These are phyloP conservation scores for Marchantia polymorpha DNA, from an alignment of 225 moss, liverwort and hornwort genomes.

Conservation along the genomic window DNA sequence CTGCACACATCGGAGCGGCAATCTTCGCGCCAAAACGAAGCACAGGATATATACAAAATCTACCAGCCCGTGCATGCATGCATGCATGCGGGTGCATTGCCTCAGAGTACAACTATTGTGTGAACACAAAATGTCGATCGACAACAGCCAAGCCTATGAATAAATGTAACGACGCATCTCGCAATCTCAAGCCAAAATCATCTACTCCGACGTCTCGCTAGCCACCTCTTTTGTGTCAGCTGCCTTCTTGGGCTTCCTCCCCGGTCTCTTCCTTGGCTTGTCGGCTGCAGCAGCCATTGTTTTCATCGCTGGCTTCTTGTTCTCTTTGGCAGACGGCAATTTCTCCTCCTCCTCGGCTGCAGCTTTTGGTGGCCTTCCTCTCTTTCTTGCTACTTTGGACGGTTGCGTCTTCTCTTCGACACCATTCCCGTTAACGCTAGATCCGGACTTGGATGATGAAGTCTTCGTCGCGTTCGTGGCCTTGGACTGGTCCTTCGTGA, in stretches of 20 bases:
- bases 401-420: background rate
- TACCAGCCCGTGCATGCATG: background rate
- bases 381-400: background rate
- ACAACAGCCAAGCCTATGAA: background rate
- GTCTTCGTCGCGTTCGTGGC: background rate
- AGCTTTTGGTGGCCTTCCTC: background rate
- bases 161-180: background rate
- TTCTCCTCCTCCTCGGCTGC: background rate
- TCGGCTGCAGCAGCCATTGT: background rate
- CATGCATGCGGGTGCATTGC: background rate
- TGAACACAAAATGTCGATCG: background rate
- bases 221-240: background rate
- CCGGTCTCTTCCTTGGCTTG: background rate
- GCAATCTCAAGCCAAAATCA: background rate
- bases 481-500: background rate
- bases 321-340: background rate
- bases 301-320: background rate
- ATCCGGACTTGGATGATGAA: background rate
- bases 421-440: background rate
- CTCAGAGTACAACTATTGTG: background rate
- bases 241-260: conserved; percentile 1
- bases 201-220: background rate
- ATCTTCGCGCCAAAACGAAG: too few relatives aligned
- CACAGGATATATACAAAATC: background rate
- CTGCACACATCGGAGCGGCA: too few relatives aligned